Evolutionary conservation across 2,329 filamentous ascomycete genomes (phyloP), one percentile per base, ranked within the genome.

Genomic region (Chrysoporthe cubensis): DNA sequence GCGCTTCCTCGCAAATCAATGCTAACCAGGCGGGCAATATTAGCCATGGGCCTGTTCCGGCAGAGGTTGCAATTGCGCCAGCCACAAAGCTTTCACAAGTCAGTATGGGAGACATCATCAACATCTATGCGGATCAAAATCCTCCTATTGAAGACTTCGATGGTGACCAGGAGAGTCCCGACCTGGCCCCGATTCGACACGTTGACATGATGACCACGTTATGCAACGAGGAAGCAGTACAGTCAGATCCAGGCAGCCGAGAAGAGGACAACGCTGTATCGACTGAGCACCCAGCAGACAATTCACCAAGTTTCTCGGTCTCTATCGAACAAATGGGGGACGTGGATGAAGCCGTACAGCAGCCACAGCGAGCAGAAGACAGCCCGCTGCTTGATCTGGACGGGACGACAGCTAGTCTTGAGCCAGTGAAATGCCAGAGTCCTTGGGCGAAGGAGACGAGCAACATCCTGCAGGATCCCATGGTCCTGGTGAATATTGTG

Each of bases 81-180:
- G 43, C 61, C 42, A 14, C 42, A n/a, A 50, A 62, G 11, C 34
- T n/a, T 32, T 64, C 46, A 26, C 54, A 69, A 52, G 60, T 26
- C 13, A 66, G 60, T 48, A 56, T 66, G 59, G 60, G 60, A 21
- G 57, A 52, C n/a, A 69, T 57, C 42, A 66, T 69, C 40, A 52
- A 66, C 46, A 60, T 61, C 21, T 64, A 64, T 58, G 43, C 64
- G 34, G 42, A 64, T 7, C 61, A 34, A 40, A 26, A 56, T 4
- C 37, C 50, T 7, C 8, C 16, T 3, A 8, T 14, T 11, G 56
- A 52, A 37, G 34, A 54, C 16, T 46, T 6, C 34, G 18, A 42
- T 21, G 21, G n/a, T 43, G 58, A 26, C 11, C 21, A 34, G 18
- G 46, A 56, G n/a, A 13, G 16, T 52, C 32, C 40, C 9, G 60